Evolutionary conservation across 441 rosid genomes (phyloP).

Genomic region (Populus hybrid): DNA sequence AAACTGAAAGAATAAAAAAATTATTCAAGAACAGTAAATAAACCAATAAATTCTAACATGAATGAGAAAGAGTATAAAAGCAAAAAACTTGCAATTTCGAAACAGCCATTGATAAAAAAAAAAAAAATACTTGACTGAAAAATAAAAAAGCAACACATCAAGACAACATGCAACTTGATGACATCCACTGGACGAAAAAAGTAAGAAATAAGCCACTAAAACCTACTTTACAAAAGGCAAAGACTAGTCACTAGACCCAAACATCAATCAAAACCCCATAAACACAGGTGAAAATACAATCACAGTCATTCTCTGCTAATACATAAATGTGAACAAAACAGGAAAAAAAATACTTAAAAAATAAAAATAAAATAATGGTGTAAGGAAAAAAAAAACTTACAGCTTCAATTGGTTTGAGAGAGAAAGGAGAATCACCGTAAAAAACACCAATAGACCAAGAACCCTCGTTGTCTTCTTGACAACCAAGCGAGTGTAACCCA

Average conservation of each 20-base stretch:
- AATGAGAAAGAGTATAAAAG: background rate
- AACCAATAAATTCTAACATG: background rate
- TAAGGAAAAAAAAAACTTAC: constrained; percentile 39
- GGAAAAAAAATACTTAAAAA: background rate
- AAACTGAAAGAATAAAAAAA: background rate
- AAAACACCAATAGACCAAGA: constrained; percentile 94
- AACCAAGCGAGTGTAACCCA: constrained; percentile 48
- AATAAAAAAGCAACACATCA: background rate
- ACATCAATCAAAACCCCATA: background rate
- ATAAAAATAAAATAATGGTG: background rate
- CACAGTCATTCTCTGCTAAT: background rate
- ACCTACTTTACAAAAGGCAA: background rate
- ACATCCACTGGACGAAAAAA: background rate
- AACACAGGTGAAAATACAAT: background rate
- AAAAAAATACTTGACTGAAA: too few species aligned
- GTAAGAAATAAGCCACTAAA: background rate
- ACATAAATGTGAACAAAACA: background rate
- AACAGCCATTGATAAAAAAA: background rate
- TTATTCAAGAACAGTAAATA: background rate
- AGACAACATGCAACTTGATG: background rate
- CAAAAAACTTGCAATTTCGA: background rate
- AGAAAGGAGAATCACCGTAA: constrained; percentile 84
- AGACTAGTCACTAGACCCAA: constrained; percentile 13
- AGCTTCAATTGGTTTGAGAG: constrained; percentile 82
- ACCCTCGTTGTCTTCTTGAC: constrained; percentile 82